Evolutionary conservation across 139 green algal species (phyloP), one percentile per base, ranked within the genome.

Genomic region (Chlorella sp.): DNA sequence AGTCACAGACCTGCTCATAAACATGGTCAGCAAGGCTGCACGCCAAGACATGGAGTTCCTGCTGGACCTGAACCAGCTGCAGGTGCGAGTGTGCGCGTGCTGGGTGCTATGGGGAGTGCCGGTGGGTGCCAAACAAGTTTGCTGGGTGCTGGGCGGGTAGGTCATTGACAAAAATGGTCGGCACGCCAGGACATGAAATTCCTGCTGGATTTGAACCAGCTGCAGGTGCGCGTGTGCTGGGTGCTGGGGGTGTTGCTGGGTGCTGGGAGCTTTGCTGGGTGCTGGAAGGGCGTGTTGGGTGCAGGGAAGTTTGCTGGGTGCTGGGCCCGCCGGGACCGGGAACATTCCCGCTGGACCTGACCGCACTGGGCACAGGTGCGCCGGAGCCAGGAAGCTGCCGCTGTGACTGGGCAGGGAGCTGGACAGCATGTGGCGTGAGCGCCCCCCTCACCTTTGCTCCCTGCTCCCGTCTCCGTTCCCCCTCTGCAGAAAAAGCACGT

Each of bases 1-100:
- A 76, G 97, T 98, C 1, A 99, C 98, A 9, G 97, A 99, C 92
- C 91, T 98, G 48, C 95, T 99, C 68, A 92, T 99, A 42, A 96
- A 97, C 91, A 97, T 98, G 94, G 95, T 99, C 9, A 88, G 79
- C 82, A 96, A 95, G 86, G 96, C 96, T 19, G 90, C 92, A 3
- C 40, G 71, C 14, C 91, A 96, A 81, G 95, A 99, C 89, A 83
- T 93, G 32, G 94, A 86, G 16, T 99, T 98, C 91, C 84, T 97
- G 61, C 85, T 97, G 24, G 97, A 98, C 89, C 94, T 99, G 26
- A 79, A 42, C 16, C 66, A 66, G 28, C 84, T 88, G 84, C 84
- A 88, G 84, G 84, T 42, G 53, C 7, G 78, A 28, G 1, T 0
- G 30, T 48, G 14, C 73, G 40, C 34, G 0, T 80, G 73, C 34